Base-by-base conservation (phyloP, 2,329 filamentous ascomycete species). In the Herpotrichia juniperi region DNA sequence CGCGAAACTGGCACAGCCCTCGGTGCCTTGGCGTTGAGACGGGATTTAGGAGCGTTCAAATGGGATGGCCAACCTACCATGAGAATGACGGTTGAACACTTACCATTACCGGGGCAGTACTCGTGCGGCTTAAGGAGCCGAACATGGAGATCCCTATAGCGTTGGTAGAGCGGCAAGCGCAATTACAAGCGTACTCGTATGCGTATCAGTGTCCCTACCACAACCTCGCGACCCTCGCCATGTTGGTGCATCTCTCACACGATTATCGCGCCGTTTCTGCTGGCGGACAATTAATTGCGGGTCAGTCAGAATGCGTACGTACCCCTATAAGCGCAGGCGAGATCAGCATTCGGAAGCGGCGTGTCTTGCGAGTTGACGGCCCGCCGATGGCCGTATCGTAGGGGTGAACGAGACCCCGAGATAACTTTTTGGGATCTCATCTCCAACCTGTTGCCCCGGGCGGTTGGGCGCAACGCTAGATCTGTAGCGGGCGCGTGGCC, bases 1-100 rank as follows among this genome's bases (percentile, higher is more conserved):
- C 19, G 21, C 37, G 37, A 40, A 40, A 40, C 37, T 6, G 37
- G 12, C 37, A 40, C 37, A 40, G 37, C 37, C 37, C 37, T 40
- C 37, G 37, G 37, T 22, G n/a, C 37, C 37, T 40, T 40, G 37
- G 37, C 37, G 37, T 12, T 11, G 11, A 24, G 37, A 40, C 37
- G 21, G 19, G 37, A 40, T 24, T 40, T 24, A 21, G 37, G 37
- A 40, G 19, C 6, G 37, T 14, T 12, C n/a, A n/a, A n/a, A n/a
- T n/a, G 12, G 26, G 26, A 28, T 28, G 26, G 26, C 26, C 37
- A n/a, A 37, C 34, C 34, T 37, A 37, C n/a, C n/a, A n/a, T n/a
- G n/a, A n/a, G n/a, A n/a, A n/a, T 37, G 34, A 21, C 34, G 34
- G 6, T 19, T 5, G 16, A 17, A 12, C 9, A 21, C 14, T 10